A percentile compares a stretch with the other conserved stretches of the same genome.
phyloP scores from a whole-genome alignment of 345 rosid species.

The Salix arbutifolia region DNA sequence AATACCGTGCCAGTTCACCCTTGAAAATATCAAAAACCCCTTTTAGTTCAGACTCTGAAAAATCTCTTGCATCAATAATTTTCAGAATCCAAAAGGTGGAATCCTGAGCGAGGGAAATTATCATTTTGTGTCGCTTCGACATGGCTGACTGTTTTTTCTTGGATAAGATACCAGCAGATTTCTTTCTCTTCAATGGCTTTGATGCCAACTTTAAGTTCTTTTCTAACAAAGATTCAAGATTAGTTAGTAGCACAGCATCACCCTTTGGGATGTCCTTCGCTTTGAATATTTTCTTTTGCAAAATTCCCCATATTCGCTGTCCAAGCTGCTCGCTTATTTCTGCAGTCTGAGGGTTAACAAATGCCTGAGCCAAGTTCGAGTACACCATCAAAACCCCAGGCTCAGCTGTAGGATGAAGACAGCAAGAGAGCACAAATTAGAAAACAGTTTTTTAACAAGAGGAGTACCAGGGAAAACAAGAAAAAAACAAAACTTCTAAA shows the following conservation, averaged over 20 bases:
- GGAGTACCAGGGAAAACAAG: neutral
- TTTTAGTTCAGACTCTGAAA: constrained; percentile 50
- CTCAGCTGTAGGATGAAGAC: constrained; percentile 45
- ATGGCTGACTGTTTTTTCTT: constrained; percentile 73
- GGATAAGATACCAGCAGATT: constrained; percentile 49
- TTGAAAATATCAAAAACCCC: constrained; percentile 50
- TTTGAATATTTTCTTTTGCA: constrained; percentile 83
- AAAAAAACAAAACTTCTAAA: neutral
- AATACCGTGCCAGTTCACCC: constrained; percentile 48
- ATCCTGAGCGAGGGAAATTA: constrained; percentile 60
- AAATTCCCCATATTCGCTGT: constrained; percentile 89
- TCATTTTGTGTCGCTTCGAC: constrained; percentile 66
- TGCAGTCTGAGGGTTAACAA: constrained; percentile 61
- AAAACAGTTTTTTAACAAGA: neutral
- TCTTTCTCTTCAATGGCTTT: constrained; percentile 83
- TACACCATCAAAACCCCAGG: constrained; percentile 82
- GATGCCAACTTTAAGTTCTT: constrained; percentile 77
- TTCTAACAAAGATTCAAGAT: constrained; percentile 64
- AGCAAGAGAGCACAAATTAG: constrained; percentile 4
- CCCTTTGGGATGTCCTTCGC: constrained; percentile 68
- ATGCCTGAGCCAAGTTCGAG: constrained; percentile 71
- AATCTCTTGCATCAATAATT: constrained; percentile 62
- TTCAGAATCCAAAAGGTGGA: constrained; percentile 78
- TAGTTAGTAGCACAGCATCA: constrained; percentile 46
- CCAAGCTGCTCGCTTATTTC: constrained; percentile 88